These are phyloP conservation scores for Trichosporon asahii DNA, from an alignment of 1,284 basidiomycete genomes.

Conservation along the genomic window DNA sequence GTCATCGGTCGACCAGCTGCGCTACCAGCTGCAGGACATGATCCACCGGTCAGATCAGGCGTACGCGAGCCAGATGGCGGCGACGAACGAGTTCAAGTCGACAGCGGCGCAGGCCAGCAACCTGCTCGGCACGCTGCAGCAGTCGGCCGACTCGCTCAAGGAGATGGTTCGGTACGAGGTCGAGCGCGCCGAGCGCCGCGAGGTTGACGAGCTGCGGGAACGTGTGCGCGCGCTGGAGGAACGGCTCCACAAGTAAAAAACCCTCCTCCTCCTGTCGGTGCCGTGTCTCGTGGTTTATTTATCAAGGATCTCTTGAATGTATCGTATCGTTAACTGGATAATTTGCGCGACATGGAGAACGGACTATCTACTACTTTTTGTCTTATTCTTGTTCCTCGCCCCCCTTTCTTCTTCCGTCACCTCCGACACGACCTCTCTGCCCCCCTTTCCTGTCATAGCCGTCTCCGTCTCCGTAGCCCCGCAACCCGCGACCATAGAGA, in stretches of 20 bases:
- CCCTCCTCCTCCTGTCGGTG: background rate
- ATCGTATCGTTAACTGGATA: slow-evolving; percentile 4
- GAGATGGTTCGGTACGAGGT: slow-evolving; percentile 50
- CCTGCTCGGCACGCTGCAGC: slow-evolving; percentile 38
- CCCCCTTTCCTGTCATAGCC: background rate
- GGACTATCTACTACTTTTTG: background rate
- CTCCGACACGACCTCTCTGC: background rate
- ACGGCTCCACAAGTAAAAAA: slow-evolving; percentile 11
- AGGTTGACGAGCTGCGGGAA: slow-evolving; percentile 25
- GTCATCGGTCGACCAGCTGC: slow-evolving; percentile 31
- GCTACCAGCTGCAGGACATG: slow-evolving; percentile 38
- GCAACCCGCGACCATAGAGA: background rate
- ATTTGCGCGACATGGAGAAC: background rate
- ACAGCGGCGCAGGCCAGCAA: slow-evolving; percentile 36
- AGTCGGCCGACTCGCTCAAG: slow-evolving; percentile 43
- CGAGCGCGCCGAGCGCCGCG: slow-evolving; percentile 29
- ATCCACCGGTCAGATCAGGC: slow-evolving; percentile 35
- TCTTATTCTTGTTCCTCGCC: background rate
- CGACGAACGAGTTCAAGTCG: slow-evolving; percentile 42
- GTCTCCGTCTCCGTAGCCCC: background rate
- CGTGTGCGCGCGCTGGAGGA: slow-evolving; percentile 24
- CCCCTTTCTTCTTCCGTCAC: background rate
- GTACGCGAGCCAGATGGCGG: slow-evolving; percentile 30
- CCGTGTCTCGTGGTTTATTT: background rate
- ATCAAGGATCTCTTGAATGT: slow-evolving; percentile 1